Evolutionary conservation across 164 flowering plant species (phyloP).

Genomic region (Stephania japonica): DNA sequence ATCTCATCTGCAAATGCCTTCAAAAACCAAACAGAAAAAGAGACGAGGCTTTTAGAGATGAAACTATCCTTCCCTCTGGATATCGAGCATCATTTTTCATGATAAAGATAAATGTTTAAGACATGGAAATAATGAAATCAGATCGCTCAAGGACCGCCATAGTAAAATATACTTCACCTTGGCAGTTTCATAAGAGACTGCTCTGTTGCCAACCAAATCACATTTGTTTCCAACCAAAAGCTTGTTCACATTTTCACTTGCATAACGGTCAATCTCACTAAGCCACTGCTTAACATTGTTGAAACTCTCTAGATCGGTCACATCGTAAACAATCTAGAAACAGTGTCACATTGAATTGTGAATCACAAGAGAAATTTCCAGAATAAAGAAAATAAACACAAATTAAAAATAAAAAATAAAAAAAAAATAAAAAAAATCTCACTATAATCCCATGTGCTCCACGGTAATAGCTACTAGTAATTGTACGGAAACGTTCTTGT

Average conservation of each 20-base stretch:
- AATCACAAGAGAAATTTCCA: neutral
- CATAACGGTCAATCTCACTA: slow-evolving; percentile 35
- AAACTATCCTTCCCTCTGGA: neutral
- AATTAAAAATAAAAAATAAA: neutral
- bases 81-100: neutral
- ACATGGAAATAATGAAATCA: neutral
- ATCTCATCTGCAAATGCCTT: slow-evolving; percentile 38
- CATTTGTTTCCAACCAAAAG: slow-evolving; percentile 36
- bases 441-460: slow-evolving; percentile 88
- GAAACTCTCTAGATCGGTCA: slow-evolving; percentile 34
- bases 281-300: slow-evolving; percentile 37
- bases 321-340: slow-evolving; percentile 32
- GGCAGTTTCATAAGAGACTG: slow-evolving; percentile 31
- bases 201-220: slow-evolving; percentile 30
- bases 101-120: neutral
- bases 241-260: slow-evolving; percentile 35
- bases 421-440: slow-evolving; percentile 13
- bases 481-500: slow-evolving; percentile 77
- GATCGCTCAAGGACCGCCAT: neutral
- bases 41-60: neutral
- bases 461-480: slow-evolving; percentile 85
- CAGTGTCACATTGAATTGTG: neutral
- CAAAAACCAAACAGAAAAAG: neutral
- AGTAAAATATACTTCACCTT: slow-evolving; percentile 18
- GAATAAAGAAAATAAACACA: neutral